Evolutionary conservation across 1,139 yeast species (phyloP).

Genomic region (Arxiozyma slooffiae): DNA sequence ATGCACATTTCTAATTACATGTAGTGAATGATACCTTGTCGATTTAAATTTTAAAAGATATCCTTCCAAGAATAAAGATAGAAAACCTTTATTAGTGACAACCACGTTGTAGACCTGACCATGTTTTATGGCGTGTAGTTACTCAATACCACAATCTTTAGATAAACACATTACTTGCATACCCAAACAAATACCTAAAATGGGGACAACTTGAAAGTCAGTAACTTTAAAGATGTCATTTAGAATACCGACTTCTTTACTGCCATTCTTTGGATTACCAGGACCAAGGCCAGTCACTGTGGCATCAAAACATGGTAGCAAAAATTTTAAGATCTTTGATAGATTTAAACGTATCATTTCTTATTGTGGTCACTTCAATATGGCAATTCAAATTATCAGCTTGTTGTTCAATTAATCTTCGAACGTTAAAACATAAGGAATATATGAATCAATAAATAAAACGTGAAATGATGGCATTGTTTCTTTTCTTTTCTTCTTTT

Average conservation of each 20-base stretch:
- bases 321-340: slow-evolving; percentile 33
- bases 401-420: slow-evolving; percentile 45
- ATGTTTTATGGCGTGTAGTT: slow-evolving; percentile 57
- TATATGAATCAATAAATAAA: slow-evolving; percentile 81
- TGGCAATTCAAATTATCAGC: slow-evolving; percentile 20
- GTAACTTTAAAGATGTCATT: slow-evolving; percentile 29
- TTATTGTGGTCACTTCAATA: slow-evolving; percentile 55
- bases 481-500: neutral
- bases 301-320: slow-evolving; percentile 51
- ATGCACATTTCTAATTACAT: slow-evolving; percentile 33
- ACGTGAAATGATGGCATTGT: slow-evolving; percentile 13
- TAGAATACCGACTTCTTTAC: slow-evolving; percentile 68
- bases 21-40: slow-evolving; percentile 84
- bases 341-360: slow-evolving; percentile 53
- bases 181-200: slow-evolving; percentile 88
- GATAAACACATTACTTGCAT: slow-evolving; percentile 71
- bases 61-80: slow-evolving; percentile 33
- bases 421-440: slow-evolving; percentile 81
- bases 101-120: slow-evolving; percentile 60
- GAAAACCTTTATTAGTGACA: slow-evolving; percentile 32
- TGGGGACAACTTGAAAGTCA: slow-evolving; percentile 40
- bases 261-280: slow-evolving; percentile 60
- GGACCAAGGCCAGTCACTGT: slow-evolving; percentile 96
- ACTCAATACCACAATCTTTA: slow-evolving; percentile 48
- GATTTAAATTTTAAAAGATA: slow-evolving; percentile 44